A percentile compares a stretch with the other conserved stretches of the same genome.
Evolutionary conservation across 2,329 filamentous ascomycete species (phyloP).

Genomic region (Aspergillus jensenii): DNA sequence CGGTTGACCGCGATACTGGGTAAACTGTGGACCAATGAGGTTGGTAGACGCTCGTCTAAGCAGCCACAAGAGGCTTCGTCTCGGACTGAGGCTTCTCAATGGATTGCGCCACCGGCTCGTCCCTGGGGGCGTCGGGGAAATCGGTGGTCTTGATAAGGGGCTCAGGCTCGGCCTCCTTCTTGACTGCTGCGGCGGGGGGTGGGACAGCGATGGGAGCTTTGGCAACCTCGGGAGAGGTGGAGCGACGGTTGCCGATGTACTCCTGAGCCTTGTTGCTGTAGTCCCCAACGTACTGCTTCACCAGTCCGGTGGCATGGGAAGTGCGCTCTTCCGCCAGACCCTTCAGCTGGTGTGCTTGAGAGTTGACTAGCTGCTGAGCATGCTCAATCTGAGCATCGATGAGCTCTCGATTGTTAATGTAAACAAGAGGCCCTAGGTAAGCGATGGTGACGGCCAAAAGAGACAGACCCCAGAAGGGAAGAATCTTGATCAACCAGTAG

Average conservation of each 20-base stretch:
- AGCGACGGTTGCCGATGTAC: constrained; percentile 45
- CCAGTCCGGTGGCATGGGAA: constrained; percentile 56
- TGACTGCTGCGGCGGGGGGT: constrained; percentile 20
- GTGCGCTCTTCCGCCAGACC: constrained; percentile 62
- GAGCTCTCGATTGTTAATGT: constrained; percentile 64
- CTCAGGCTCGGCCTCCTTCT: constrained; percentile 40
- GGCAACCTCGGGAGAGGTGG: constrained; percentile 32
- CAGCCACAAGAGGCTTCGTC: constrained; percentile 36
- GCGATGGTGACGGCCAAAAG: constrained; percentile 56
- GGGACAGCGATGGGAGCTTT: constrained; percentile 17
- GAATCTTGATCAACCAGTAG: constrained; percentile 66
- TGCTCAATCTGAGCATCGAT: constrained; percentile 62
- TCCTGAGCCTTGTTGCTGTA: constrained; percentile 62
- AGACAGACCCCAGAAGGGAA: constrained; percentile 64
- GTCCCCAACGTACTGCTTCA: constrained; percentile 60
- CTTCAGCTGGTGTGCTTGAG: constrained; percentile 61
- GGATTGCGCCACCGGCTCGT: constrained; percentile 35
- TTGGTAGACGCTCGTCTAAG: constrained; percentile 14
- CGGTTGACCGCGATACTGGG: neutral
- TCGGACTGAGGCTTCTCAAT: constrained; percentile 30
- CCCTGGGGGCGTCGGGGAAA: constrained; percentile 50
- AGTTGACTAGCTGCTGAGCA: constrained; percentile 53
- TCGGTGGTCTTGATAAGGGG: constrained; percentile 46
- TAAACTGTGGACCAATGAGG: neutral
- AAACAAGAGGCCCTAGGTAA: constrained; percentile 62